A percentile compares a stretch with the other conserved stretches of the same genome.
phyloP scores from a whole-genome alignment of 495 filamentous ascomycete genomes.

The Talaromyces wortmannii region DNA sequence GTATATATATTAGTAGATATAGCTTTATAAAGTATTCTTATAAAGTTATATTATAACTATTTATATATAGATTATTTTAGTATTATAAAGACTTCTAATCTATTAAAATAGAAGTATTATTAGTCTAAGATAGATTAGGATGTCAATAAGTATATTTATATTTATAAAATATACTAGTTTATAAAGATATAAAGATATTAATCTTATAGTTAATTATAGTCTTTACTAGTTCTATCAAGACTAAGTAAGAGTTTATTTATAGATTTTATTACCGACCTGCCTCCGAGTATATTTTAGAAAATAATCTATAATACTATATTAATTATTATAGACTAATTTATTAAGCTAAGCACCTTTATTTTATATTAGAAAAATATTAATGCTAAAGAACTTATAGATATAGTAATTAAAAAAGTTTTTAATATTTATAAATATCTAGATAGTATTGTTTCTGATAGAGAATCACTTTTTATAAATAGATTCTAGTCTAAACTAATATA shows the following conservation, averaged over 20 bases:
- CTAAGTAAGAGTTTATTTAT: background rate
- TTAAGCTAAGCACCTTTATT: background rate
- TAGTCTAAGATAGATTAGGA: background rate
- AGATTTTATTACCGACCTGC: background rate
- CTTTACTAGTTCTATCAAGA: background rate
- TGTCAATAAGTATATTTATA: background rate
- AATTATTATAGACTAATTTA: background rate
- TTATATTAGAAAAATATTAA: background rate
- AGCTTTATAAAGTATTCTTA: background rate
- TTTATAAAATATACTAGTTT: background rate
- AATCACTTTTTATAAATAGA: background rate
- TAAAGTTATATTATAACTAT: background rate
- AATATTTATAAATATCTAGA: background rate
- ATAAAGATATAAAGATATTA: background rate
- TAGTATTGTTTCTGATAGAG: slow-evolving; percentile 4
- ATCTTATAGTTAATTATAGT: background rate
- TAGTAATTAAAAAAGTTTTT: slow-evolving; percentile 3
- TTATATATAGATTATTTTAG: background rate
- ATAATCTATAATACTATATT: background rate
- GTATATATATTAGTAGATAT: background rate
- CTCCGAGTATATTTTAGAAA: background rate
- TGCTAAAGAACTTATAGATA: background rate
- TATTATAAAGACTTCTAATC: background rate
- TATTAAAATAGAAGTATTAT: background rate
- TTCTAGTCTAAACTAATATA: slow-evolving; percentile 1